These are phyloP conservation scores for Leucocoprinus leucothites DNA, from an alignment of 768 basidiomycete genomes.

Conservation along the genomic window DNA sequence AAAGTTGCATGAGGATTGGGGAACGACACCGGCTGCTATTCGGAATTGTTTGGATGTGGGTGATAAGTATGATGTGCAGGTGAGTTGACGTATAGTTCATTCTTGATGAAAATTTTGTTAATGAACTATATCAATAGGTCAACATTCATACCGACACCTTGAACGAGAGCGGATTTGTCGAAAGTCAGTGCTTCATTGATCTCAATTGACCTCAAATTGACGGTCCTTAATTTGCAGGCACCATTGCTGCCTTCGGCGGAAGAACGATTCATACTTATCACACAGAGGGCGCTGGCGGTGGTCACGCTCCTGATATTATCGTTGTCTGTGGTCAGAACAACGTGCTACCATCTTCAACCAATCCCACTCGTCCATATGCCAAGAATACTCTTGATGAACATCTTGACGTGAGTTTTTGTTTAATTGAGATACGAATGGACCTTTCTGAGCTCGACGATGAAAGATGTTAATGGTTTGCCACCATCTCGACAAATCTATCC, in stretches of 20 bases:
- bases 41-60: slow-evolving; percentile 72
- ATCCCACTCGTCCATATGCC: slow-evolving; percentile 91
- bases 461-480: slow-evolving; percentile 99
- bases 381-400: slow-evolving; percentile 95
- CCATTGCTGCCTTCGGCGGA: slow-evolving; percentile 84
- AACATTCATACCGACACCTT: slow-evolving; percentile 98
- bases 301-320: slow-evolving; percentile 98
- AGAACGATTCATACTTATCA: slow-evolving; percentile 98
- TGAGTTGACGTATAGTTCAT: slow-evolving; percentile 28
- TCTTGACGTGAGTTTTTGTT: slow-evolving; percentile 67
- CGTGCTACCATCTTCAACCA: slow-evolving; percentile 94
- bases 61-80: slow-evolving; percentile 93
- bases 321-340: slow-evolving; percentile 89
- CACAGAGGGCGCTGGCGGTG: slow-evolving; percentile 93
- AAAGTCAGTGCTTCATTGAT: slow-evolving; percentile 51
- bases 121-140: slow-evolving; percentile 36
- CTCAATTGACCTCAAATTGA: not conserved
- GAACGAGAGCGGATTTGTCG: slow-evolving; percentile 97
- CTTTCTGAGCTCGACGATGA: slow-evolving; percentile 1
- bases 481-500: slow-evolving; percentile 87
- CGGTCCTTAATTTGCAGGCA: slow-evolving; percentile 43
- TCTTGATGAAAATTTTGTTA: not conserved
- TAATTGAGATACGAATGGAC: not conserved
- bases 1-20: slow-evolving; percentile 99
- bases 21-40: slow-evolving; percentile 83